These are phyloP conservation scores for Agrocybe praecox DNA, from an alignment of 768 basidiomycete species.

Conservation along the genomic window DNA sequence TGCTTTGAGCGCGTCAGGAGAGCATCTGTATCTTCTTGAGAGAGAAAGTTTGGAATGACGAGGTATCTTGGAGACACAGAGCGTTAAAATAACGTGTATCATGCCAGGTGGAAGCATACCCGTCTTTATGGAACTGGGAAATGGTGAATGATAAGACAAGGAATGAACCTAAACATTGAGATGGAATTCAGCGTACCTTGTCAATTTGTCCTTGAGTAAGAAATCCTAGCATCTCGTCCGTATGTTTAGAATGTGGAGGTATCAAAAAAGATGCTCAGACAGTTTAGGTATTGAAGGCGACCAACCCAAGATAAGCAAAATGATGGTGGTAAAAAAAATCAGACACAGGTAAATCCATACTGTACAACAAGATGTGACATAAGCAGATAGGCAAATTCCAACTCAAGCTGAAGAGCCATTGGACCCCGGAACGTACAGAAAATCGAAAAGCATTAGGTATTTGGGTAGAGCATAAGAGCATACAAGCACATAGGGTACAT, in stretches of 20 bases:
- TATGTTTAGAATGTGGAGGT: no score
- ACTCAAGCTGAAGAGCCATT: background rate
- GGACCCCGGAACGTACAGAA: background rate
- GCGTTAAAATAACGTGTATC: conserved; percentile 3
- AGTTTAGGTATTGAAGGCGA: background rate
- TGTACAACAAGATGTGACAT: background rate
- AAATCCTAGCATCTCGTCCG: conserved; percentile 39
- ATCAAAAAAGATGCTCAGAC: background rate
- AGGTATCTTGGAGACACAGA: conserved; percentile 60
- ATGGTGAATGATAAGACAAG: background rate
- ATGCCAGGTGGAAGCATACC: conserved; percentile 19
- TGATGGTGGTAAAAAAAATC: background rate
- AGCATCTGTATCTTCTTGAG: conserved; percentile 51
- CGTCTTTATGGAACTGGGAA: conserved; percentile 31
- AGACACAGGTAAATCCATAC: background rate
- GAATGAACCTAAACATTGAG: background rate
- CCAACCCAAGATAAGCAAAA: background rate
- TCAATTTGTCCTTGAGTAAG: conserved; percentile 60
- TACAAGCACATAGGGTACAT: conserved; percentile 15
- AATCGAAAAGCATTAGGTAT: background rate
- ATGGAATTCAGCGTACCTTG: conserved; percentile 39
- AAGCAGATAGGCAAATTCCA: background rate
- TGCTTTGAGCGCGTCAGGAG: conserved; percentile 74
- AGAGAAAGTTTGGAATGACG: conserved; percentile 73
- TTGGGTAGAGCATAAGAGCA: conserved; percentile 1